phyloP scores from a whole-genome alignment of 805 yeast species.

The Naumovozyma castellii region DNA sequence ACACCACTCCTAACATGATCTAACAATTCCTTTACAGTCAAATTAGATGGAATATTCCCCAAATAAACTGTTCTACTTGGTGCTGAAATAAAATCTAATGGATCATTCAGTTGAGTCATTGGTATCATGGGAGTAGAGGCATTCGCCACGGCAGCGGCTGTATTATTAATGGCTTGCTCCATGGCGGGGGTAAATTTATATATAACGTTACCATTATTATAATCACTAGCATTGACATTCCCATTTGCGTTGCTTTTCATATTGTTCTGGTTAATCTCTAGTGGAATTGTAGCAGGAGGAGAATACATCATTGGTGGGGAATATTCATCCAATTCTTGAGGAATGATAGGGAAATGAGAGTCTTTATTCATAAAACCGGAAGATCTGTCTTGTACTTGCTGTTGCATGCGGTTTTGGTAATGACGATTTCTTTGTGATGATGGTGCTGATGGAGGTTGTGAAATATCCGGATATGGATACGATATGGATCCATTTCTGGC shows the following conservation, averaged over 20 bases:
- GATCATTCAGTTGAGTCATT: conserved; percentile 13
- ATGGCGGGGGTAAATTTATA: conserved; percentile 2
- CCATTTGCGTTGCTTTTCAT: no score
- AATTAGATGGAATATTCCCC: conserved; percentile 78
- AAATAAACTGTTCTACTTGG: conserved; percentile 82
- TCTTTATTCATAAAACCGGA: background rate
- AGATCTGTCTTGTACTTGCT: background rate
- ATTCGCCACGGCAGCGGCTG: conserved; percentile 22
- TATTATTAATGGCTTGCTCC: conserved; percentile 6
- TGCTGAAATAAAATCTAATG: conserved; percentile 34
- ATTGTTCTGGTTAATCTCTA: background rate
- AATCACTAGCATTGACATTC: background rate
- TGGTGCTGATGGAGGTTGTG: background rate
- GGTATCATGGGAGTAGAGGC: conserved; percentile 10
- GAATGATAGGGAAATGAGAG: background rate
- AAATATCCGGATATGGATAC: background rate
- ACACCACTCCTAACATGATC: conserved; percentile 89
- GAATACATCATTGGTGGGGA: background rate
- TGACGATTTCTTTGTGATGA: background rate
- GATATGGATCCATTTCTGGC: background rate
- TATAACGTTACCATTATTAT: background rate
- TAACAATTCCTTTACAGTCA: conserved; percentile 70
- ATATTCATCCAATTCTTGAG: background rate
- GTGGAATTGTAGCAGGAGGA: background rate
- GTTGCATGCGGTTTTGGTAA: background rate